A percentile compares a stretch with the other conserved stretches of the same genome.
Evolutionary conservation across 2,329 filamentous ascomycete genomes (phyloP).

Genomic region (Mycosphaerelloides madeirae): DNA sequence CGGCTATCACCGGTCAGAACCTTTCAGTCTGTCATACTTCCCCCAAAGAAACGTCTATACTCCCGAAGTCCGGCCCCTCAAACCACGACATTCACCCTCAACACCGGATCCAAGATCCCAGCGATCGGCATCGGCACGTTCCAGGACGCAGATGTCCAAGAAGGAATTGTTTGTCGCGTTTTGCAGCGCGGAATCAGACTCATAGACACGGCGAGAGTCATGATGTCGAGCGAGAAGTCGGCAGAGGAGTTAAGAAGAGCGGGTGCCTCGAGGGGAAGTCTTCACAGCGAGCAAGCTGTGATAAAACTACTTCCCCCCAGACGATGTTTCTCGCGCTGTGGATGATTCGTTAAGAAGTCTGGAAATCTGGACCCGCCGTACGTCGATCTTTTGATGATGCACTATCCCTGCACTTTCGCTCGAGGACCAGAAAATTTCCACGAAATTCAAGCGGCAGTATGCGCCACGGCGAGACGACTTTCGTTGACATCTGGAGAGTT

Average conservation of each 20-base stretch:
- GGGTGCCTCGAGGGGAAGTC: slow-evolving; percentile 68
- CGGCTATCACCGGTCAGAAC: too few species aligned
- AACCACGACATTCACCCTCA: slow-evolving; percentile 26
- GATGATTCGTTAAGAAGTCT: slow-evolving; percentile 69
- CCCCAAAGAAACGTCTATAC: too few species aligned
- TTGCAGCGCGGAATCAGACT: slow-evolving; percentile 45
- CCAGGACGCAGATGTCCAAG: slow-evolving; percentile 40
- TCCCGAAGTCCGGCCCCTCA: neutral
- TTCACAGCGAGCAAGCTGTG: slow-evolving; percentile 54
- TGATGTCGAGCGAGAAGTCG: slow-evolving; percentile 79
- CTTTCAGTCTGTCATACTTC: too few species aligned
- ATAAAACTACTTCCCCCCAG: slow-evolving; percentile 54
- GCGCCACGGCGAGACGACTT: slow-evolving; percentile 8
- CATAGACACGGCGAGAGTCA: slow-evolving; percentile 61
- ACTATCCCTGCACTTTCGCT: slow-evolving; percentile 10
- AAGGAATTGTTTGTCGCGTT: slow-evolving; percentile 43
- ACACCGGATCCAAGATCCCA: slow-evolving; percentile 34
- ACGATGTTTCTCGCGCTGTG: slow-evolving; percentile 49
- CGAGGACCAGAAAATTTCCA: slow-evolving; percentile 61
- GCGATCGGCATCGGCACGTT: slow-evolving; percentile 36
- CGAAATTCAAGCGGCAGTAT: slow-evolving; percentile 24
- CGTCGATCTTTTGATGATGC: slow-evolving; percentile 34
- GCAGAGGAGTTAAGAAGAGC: slow-evolving; percentile 68
- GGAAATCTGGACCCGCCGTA: slow-evolving; percentile 57
- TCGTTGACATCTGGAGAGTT: slow-evolving; percentile 64